Conservation (phyloP, 2,329 filamentous ascomycete species). For the Teratosphaeria pseudoeucalypti region DNA sequence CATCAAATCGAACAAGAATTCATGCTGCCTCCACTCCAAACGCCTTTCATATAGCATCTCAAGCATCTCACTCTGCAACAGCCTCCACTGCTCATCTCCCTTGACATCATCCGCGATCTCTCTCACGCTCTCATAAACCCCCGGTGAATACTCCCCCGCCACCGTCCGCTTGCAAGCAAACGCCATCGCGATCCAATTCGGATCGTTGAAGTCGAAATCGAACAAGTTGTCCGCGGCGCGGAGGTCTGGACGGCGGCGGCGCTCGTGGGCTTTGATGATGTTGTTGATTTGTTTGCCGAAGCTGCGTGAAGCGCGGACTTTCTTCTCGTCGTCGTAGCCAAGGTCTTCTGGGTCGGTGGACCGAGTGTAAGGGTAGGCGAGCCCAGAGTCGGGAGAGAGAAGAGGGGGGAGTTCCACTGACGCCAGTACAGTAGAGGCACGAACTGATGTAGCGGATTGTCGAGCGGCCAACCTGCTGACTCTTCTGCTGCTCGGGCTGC, state of each 20-base stretch:
- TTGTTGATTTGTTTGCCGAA: not conserved
- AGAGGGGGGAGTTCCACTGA: not conserved
- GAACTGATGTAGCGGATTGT: no score
- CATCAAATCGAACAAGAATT: not conserved
- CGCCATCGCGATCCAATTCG: not conserved
- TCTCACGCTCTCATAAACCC: not conserved
- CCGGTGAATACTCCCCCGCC: not conserved
- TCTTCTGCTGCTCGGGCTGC: no score
- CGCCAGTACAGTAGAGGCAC: no score
- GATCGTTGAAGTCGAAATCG: not conserved
- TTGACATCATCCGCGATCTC: not conserved
- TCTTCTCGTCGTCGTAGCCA: not conserved
- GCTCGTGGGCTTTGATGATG: not conserved
- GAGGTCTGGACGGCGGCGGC: not conserved
- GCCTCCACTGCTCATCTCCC: not conserved
- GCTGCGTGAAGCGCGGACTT: not conserved
- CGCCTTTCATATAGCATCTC: not conserved
- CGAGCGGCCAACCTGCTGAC: no score
- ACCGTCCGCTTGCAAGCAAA: not conserved
- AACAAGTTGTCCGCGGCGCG: not conserved
- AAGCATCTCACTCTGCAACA: not conserved
- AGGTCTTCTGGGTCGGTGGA: not conserved
- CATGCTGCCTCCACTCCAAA: not conserved
- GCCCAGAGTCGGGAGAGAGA: not conserved
- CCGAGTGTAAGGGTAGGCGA: not conserved